These are phyloP conservation scores for Jamesozyma gamospora DNA, from an alignment of 805 yeast species.

Conservation along the genomic window DNA sequence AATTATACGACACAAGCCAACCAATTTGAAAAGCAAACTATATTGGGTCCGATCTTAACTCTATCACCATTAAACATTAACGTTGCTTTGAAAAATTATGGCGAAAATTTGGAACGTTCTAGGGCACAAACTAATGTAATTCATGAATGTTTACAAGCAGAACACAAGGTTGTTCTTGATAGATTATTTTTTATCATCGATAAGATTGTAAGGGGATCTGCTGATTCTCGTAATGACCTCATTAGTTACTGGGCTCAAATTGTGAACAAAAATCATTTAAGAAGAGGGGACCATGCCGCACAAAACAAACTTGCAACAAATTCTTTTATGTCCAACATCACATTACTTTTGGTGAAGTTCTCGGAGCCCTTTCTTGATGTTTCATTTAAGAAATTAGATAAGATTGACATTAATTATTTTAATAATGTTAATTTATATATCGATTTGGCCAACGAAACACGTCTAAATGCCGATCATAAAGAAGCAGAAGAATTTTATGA, in stretches of 20 bases:
- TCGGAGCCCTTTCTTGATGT: slow-evolving; percentile 78
- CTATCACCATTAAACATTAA: slow-evolving; percentile 60
- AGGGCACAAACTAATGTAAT: slow-evolving; percentile 39
- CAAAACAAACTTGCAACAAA: slow-evolving; percentile 58
- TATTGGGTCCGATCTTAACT: slow-evolving; percentile 68
- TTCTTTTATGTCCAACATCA: slow-evolving; percentile 71
- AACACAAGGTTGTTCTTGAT: slow-evolving; percentile 48
- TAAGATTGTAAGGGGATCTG: slow-evolving; percentile 64
- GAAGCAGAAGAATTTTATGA: slow-evolving; percentile 55
- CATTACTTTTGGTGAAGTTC: slow-evolving; percentile 55
- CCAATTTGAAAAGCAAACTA: slow-evolving; percentile 48
- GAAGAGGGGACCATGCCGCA: slow-evolving; percentile 79
- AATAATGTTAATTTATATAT: slow-evolving; percentile 40
- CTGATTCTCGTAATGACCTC: slow-evolving; percentile 50
- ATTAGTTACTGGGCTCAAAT: slow-evolving; percentile 62
- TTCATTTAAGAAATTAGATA: slow-evolving; percentile 55
- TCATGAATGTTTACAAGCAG: slow-evolving; percentile 53
- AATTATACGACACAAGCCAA: slow-evolving; percentile 37
- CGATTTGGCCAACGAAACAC: slow-evolving; percentile 71
- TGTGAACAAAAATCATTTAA: slow-evolving; percentile 73
- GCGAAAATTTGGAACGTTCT: slow-evolving; percentile 26
- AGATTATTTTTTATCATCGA: slow-evolving; percentile 62
- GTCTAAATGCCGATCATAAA: slow-evolving; percentile 63
- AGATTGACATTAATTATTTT: slow-evolving; percentile 66
- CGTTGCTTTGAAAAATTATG: slow-evolving; percentile 40